Percentiles rank a stretch among this genome's conserved stretches.
Evolutionary conservation across 805 yeast genomes (phyloP).

Genomic region (Starmerella riodocensis): DNA sequence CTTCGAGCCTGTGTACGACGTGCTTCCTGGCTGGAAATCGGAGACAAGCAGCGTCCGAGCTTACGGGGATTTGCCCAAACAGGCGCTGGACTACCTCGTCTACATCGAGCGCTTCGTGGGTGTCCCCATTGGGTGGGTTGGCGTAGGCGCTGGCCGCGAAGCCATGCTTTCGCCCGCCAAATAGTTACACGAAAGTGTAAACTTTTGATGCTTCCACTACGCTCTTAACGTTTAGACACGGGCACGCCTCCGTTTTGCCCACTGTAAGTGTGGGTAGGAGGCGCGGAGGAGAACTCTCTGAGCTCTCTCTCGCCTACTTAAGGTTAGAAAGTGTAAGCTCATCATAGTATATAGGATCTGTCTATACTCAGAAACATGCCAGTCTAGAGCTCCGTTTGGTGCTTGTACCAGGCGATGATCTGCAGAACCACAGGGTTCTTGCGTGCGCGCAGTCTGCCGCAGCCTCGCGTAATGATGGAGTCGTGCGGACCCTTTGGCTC

Average conservation of each 20-base stretch:
- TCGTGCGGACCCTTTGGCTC: constrained; percentile 15
- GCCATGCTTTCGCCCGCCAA: constrained; percentile 46
- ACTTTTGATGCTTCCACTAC: background rate
- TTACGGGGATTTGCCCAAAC: constrained; percentile 72
- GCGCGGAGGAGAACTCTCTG: no score
- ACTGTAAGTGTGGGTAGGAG: no score
- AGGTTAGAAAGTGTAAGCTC: no score
- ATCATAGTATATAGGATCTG: no score
- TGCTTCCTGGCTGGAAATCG: constrained; percentile 87
- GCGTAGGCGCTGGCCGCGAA: constrained; percentile 96
- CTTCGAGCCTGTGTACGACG: constrained; percentile 83
- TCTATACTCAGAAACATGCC: no score
- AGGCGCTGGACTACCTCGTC: constrained; percentile 71
- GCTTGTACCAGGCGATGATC: background rate
- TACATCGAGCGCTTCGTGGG: constrained; percentile 74
- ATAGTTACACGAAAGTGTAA: background rate
- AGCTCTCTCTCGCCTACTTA: no score
- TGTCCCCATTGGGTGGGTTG: constrained; percentile 91
- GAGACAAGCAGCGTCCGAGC: constrained; percentile 61
- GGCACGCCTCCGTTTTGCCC: no score
- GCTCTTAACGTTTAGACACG: background rate
- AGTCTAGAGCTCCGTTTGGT: no score
- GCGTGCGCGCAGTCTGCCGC: background rate
- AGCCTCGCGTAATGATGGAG: background rate
- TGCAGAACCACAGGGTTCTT: background rate